Evolutionary conservation across 2,329 filamentous ascomycete genomes (phyloP).

Genomic region (Lecanicillium sp.): DNA sequence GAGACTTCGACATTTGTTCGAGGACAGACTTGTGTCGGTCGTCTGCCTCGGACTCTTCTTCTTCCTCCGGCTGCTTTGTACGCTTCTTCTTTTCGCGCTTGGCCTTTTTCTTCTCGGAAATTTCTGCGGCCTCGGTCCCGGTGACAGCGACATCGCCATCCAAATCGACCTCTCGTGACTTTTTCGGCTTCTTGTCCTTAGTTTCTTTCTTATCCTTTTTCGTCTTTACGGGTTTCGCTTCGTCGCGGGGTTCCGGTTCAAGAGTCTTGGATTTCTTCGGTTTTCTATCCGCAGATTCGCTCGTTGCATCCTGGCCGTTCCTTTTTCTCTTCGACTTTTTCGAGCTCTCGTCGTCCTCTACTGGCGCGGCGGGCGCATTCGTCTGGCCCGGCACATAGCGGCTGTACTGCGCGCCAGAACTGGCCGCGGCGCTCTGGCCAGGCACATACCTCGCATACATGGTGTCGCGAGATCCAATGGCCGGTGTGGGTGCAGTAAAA

Average conservation of each 20-base stretch:
- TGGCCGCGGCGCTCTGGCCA: conserved; percentile 16
- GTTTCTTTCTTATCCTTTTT: conserved; percentile 21
- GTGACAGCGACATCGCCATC: conserved; percentile 4
- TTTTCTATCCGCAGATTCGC: conserved; percentile 23
- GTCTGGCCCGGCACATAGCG: conserved; percentile 33
- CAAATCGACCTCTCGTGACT: conserved; percentile 13
- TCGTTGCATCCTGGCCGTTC: conserved; percentile 24
- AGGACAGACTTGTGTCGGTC: conserved; percentile 45
- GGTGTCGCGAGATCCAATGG: conserved; percentile 18
- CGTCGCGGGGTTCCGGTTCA: conserved; percentile 16
- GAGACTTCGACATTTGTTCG: conserved; percentile 49
- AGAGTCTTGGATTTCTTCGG: conserved; percentile 19
- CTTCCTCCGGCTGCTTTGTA: conserved; percentile 21
- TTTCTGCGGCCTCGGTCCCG: background rate
- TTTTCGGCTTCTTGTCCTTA: conserved; percentile 17
- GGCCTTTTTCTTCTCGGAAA: conserved; percentile 14
- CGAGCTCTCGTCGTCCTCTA: conserved; percentile 24
- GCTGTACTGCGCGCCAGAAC: conserved; percentile 26
- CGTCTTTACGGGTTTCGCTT: conserved; percentile 23
- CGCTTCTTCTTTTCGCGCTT: conserved; percentile 30
- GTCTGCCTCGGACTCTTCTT: conserved; percentile 24
- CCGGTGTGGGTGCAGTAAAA: background rate
- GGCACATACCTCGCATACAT: conserved; percentile 42
- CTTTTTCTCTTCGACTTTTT: conserved; percentile 32
- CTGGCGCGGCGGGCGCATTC: conserved; percentile 16